phyloP scores from a whole-genome alignment of 495 filamentous ascomycete genomes.

The Penicillium nucicola region DNA sequence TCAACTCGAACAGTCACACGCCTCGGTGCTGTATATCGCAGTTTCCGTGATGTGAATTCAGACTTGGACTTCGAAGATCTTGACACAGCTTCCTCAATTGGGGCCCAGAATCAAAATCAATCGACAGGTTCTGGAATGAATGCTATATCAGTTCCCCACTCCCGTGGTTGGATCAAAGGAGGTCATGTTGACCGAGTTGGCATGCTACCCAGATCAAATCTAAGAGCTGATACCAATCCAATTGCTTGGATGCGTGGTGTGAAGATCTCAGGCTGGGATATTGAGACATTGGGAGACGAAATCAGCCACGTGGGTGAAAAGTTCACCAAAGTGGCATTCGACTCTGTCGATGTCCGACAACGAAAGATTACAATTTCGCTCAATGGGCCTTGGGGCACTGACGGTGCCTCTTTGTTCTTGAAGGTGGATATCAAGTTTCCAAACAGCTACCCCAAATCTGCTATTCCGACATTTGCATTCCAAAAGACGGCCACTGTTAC shows the following conservation, averaged over 20 bases:
- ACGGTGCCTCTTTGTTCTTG: slow-evolving; percentile 68
- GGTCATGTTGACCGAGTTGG: slow-evolving; percentile 53
- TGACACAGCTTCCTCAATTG: slow-evolving; percentile 28
- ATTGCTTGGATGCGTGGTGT: slow-evolving; percentile 95
- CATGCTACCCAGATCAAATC: slow-evolving; percentile 59
- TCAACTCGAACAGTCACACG: slow-evolving; percentile 73
- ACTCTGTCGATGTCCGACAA: slow-evolving; percentile 76
- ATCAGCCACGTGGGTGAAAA: slow-evolving; percentile 79
- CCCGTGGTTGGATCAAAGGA: slow-evolving; percentile 39
- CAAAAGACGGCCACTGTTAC: slow-evolving; percentile 78
- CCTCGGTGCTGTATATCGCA: slow-evolving; percentile 80
- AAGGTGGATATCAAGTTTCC: slow-evolving; percentile 81
- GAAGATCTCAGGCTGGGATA: slow-evolving; percentile 75
- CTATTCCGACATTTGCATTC: slow-evolving; percentile 63
- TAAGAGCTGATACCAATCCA: slow-evolving; percentile 62
- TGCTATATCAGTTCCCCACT: slow-evolving; percentile 46
- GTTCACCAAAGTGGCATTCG: slow-evolving; percentile 80
- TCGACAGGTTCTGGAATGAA: slow-evolving; percentile 44
- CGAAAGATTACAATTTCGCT: slow-evolving; percentile 72
- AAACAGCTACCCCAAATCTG: slow-evolving; percentile 64
- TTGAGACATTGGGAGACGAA: slow-evolving; percentile 81
- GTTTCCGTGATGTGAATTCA: slow-evolving; percentile 63
- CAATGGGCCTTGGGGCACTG: slow-evolving; percentile 80
- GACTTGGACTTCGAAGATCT: slow-evolving; percentile 34
- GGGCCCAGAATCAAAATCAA: slow-evolving; percentile 21